Evolutionary conservation across 108 stramenopile species (phyloP).

Genomic region (Seminavis robusta): DNA sequence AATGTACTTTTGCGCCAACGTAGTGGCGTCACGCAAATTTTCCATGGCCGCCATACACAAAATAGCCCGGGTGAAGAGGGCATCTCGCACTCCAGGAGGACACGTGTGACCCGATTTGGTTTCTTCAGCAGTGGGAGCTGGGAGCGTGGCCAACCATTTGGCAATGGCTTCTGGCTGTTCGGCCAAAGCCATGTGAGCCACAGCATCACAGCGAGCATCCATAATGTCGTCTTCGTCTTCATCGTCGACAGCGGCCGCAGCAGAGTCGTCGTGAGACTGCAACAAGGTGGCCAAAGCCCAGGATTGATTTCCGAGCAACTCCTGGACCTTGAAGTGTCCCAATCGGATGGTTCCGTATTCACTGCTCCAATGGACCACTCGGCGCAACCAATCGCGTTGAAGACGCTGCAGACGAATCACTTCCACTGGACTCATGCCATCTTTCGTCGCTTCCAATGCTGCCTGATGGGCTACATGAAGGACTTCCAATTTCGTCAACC

Average conservation of each 20-base stretch:
- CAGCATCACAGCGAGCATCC: conserved; percentile 64
- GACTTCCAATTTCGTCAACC: conserved; percentile 41
- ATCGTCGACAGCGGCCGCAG: conserved; percentile 22
- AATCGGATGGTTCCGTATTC: conserved; percentile 59
- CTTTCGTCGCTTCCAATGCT: conserved; percentile 49
- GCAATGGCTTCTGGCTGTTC: conserved; percentile 61
- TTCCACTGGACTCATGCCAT: conserved; percentile 24
- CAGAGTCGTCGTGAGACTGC: conserved; percentile 9
- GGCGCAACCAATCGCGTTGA: conserved; percentile 69
- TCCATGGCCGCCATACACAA: conserved; percentile 67
- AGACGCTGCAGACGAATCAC: conserved; percentile 61
- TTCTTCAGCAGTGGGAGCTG: conserved; percentile 67
- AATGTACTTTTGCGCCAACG: conserved; percentile 42
- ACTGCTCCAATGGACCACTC: conserved; percentile 62
- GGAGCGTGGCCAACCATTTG: conserved; percentile 59
- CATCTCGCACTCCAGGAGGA: conserved; percentile 74
- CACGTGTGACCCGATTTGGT: conserved; percentile 60
- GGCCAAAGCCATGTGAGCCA: conserved; percentile 74
- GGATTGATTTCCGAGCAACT: conserved; percentile 59
- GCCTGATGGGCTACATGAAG: conserved; percentile 52
- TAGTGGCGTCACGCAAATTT: conserved; percentile 73
- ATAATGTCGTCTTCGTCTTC: conserved; percentile 51
- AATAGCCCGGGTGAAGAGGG: conserved; percentile 76
- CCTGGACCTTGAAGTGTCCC: conserved; percentile 58
- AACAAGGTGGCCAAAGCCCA: conserved; percentile 53